Base-by-base conservation (phyloP, 139 green algal genomes). In the Yamagishiella unicocca region DNA sequence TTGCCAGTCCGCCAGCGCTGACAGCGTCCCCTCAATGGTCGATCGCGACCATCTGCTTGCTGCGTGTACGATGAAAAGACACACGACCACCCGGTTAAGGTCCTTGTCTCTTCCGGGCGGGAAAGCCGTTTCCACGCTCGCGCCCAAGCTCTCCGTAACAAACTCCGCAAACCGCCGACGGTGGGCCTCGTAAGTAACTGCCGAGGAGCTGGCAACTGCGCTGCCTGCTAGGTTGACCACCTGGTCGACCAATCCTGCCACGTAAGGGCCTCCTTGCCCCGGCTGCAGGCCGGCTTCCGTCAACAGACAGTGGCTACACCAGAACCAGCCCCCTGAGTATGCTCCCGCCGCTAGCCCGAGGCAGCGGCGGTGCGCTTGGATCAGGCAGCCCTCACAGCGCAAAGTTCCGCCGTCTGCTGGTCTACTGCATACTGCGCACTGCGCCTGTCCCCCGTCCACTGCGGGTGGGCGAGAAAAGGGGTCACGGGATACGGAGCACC, bases 281-380 rank as follows among this genome's bases (percentile, higher is more conserved):
- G 8, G 35, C 19, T 4, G 12, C 67, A 75, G 35, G 10, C 67
- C 67, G 14, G 73, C 73, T n/a, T 24, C 73, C 7, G 0, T 1
- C n/a, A 81, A 45, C 8, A 81, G 0, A 45, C 73, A 81, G 12
- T 17, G 1, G 2, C 14, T 21, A 19, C 73, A 81, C 8, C n/a
- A 45, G 45, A 81, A 81, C 73, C 45, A 67, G 46, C 74, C 46
- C 12, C 74, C 74, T 2, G 74, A 31, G 74, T 67, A 82, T 0
- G 45, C 31, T 0, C n/a, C 31, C 7, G 31, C 31, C 3, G 45
- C 4, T 1, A 82, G 45, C 7, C 46, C 73, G 1, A 66, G n/a
- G 73, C 73, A 81, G 29, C 7, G 35, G 6, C 73, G 73, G 14
- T 81, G 73, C 1, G 2, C 10, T 2, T 8, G 3, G 9, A 2